phyloP scores from a whole-genome alignment of 2,329 filamentous ascomycete species.

The Penicillium thymicola region DNA sequence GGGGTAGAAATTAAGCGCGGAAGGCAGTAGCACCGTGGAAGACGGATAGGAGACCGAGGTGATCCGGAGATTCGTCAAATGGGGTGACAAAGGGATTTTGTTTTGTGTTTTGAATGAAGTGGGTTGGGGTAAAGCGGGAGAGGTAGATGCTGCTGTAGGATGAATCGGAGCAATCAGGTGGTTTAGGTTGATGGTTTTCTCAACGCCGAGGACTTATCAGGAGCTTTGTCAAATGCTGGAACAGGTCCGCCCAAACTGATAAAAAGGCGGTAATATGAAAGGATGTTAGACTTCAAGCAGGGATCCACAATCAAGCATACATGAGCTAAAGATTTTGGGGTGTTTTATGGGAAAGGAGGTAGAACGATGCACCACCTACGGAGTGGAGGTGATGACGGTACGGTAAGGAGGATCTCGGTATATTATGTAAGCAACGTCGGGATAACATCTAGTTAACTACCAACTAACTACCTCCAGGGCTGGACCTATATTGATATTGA shows the following conservation, averaged over 20 bases:
- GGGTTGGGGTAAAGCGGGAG: not conserved
- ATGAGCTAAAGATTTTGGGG: not conserved
- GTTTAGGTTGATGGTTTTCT: conserved; percentile 4
- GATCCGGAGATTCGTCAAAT: not conserved
- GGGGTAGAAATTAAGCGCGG: conserved; percentile 2
- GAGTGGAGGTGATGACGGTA: conserved; percentile 16
- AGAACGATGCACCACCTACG: not conserved
- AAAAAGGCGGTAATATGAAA: not conserved
- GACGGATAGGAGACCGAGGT: not conserved
- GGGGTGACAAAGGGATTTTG: not conserved
- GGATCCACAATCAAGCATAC: conserved; percentile 1
- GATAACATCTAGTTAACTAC: not conserved
- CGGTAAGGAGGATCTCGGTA: conserved; percentile 13
- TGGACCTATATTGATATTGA: too few relatives aligned
- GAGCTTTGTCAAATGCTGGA: not conserved
- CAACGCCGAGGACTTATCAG: conserved; percentile 1
- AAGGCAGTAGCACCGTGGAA: not conserved
- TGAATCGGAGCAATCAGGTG: not conserved
- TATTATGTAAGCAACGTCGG: not conserved
- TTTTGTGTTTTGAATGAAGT: not conserved
- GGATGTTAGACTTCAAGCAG: not conserved
- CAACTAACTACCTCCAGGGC: too few relatives aligned
- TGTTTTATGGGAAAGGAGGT: conserved; percentile 6
- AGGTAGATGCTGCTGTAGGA: not conserved
- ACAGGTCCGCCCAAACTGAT: not conserved